Evolutionary conservation across 495 filamentous ascomycete genomes (phyloP).

Genomic region (Penicilliopsis zonata): DNA sequence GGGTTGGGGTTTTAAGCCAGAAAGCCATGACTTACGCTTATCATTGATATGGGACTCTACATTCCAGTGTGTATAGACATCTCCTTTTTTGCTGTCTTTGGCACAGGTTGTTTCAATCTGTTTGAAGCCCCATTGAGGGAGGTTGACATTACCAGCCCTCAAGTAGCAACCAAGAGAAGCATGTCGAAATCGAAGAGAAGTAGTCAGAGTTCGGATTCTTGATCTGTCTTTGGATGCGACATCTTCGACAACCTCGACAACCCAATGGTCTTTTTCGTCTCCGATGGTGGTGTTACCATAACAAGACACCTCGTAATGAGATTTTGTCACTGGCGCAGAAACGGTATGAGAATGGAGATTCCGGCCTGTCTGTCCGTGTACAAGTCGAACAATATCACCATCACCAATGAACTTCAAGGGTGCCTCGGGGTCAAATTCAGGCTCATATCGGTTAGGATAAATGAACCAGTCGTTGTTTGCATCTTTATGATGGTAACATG

Average conservation of each 20-base stretch:
- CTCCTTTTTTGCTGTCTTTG: slow-evolving; percentile 84
- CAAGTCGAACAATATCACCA: slow-evolving; percentile 69
- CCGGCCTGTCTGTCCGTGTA: slow-evolving; percentile 90
- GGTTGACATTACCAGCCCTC: slow-evolving; percentile 87
- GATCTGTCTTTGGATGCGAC: slow-evolving; percentile 75
- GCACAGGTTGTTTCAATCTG: slow-evolving; percentile 95
- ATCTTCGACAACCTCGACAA: slow-evolving; percentile 82
- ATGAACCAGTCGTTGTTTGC: slow-evolving; percentile 99
- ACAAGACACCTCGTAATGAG: slow-evolving; percentile 81
- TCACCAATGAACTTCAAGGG: slow-evolving; percentile 65
- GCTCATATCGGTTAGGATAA: slow-evolving; percentile 72
- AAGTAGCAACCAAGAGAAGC: slow-evolving; percentile 81
- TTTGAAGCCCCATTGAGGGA: slow-evolving; percentile 99
- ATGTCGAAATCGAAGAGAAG: slow-evolving; percentile 83
- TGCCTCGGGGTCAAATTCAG: slow-evolving; percentile 58
- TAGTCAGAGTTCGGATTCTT: slow-evolving; percentile 84
- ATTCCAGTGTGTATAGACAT: slow-evolving; percentile 98
- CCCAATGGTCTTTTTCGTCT: slow-evolving; percentile 97
- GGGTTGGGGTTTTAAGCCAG: neutral
- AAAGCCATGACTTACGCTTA: slow-evolving; percentile 58
- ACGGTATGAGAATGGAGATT: slow-evolving; percentile 93
- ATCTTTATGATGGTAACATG: slow-evolving; percentile 99
- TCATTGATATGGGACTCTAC: slow-evolving; percentile 93
- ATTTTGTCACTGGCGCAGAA: slow-evolving; percentile 77
- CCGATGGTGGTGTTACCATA: slow-evolving; percentile 97